A percentile compares a stretch with the other conserved stretches of the same genome.
Evolutionary conservation across 2,329 filamentous ascomycete genomes (phyloP).

Genomic region (Xylaria polymorpha): DNA sequence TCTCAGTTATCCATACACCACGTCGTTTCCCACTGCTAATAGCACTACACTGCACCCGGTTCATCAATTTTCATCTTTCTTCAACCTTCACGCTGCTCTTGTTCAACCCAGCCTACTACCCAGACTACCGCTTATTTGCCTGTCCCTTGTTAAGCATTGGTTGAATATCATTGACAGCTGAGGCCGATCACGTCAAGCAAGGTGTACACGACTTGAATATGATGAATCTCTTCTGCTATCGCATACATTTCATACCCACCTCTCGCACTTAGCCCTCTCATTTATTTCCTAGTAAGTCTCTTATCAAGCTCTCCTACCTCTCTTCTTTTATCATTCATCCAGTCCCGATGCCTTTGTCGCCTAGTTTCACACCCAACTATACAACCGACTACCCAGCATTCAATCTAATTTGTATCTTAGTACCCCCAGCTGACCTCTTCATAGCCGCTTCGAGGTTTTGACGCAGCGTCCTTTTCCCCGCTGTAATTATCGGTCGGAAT

Average conservation of each 20-base stretch:
- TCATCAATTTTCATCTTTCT: not conserved
- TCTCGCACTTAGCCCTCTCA: constrained; percentile 16
- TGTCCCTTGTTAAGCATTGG: constrained; percentile 2
- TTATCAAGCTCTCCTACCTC: not conserved
- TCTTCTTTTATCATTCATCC: not conserved
- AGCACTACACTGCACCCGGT: not conserved
- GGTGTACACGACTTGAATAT: constrained; percentile 23
- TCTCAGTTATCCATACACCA: not conserved
- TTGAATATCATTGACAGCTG: constrained; percentile 8
- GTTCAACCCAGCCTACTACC: not conserved
- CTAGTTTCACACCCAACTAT: not conserved
- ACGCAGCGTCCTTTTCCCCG: not conserved
- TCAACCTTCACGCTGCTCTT: not conserved
- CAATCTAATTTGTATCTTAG: not conserved
- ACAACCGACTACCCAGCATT: not conserved
- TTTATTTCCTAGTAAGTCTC: constrained; percentile 12
- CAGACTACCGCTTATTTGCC: not conserved
- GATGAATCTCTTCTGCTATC: constrained; percentile 19
- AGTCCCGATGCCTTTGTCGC: not conserved
- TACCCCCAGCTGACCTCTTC: constrained; percentile 3
- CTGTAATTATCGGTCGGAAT: not conserved
- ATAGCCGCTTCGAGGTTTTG: constrained; percentile 10
- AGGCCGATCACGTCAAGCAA: not conserved
- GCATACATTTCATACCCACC: constrained; percentile 8
- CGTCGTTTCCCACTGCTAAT: not conserved